A percentile compares a stretch with the other conserved stretches of the same genome.
Evolutionary conservation across 169 alveolate species (phyloP).

Genomic region (Cryptosporidium muris): DNA sequence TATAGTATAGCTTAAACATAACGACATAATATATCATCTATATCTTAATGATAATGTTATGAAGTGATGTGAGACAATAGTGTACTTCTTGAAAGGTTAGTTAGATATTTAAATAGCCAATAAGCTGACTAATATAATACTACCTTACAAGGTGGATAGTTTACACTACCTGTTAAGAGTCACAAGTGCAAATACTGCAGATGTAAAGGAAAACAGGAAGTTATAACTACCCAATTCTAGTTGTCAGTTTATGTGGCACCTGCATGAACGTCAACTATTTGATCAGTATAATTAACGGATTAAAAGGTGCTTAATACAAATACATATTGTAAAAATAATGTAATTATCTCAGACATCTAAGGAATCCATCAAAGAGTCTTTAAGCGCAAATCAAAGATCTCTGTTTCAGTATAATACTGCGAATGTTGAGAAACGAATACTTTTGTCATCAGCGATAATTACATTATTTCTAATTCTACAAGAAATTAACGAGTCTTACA

Average conservation of each 20-base stretch:
- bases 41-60: too few relatives aligned
- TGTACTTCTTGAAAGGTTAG: not conserved
- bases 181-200: not conserved
- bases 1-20: too few relatives aligned
- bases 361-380: constrained; percentile 73
- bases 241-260: constrained; percentile 19
- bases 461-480: not conserved
- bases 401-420: constrained; percentile 68
- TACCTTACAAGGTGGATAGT: not conserved
- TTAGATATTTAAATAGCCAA: not conserved
- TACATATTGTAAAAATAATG: not conserved
- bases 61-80: too few relatives aligned
- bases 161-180: not conserved
- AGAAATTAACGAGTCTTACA: not conserved
- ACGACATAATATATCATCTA: too few relatives aligned
- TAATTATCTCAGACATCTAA: constrained; percentile 70
- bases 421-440: constrained; percentile 71
- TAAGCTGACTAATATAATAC: not conserved
- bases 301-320: not conserved
- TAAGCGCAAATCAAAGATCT: constrained; percentile 67
- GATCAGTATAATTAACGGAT: constrained; percentile 34
- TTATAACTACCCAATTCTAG: too few relatives aligned
- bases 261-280: constrained; percentile 68
- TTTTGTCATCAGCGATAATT: constrained; percentile 56
- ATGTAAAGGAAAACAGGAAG: too few relatives aligned